phyloP scores from a whole-genome alignment of 2,329 filamentous ascomycete species.

The Botryosphaeria dothidea region DNA sequence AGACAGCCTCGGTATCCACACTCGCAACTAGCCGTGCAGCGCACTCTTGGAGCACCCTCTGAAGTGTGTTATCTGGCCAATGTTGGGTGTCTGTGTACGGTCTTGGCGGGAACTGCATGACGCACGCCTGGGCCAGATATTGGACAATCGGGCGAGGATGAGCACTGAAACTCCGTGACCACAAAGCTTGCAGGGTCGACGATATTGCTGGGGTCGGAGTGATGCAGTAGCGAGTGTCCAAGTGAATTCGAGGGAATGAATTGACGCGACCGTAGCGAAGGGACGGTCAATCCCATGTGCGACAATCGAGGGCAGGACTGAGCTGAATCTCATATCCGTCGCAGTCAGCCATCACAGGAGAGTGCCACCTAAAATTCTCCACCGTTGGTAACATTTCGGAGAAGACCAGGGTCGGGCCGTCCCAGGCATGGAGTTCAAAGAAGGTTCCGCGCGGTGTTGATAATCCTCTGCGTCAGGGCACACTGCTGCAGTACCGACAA shows the following conservation, averaged over 20 bases:
- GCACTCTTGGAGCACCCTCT: conserved; percentile 1
- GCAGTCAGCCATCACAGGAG: background rate
- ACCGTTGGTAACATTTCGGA: background rate
- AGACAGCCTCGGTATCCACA: background rate
- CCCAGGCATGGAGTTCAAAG: background rate
- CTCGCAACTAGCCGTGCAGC: background rate
- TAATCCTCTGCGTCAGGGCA: background rate
- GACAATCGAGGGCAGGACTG: too few species aligned
- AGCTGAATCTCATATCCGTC: too few species aligned
- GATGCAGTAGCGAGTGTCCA: too few species aligned
- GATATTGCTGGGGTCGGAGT: too few species aligned
- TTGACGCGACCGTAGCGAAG: too few species aligned
- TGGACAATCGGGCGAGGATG: too few species aligned
- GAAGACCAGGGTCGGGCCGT: background rate
- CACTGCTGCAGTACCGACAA: background rate
- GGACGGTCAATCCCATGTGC: too few species aligned
- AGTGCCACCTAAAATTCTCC: background rate
- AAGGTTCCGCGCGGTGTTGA: background rate
- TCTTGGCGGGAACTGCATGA: conserved; percentile 9
- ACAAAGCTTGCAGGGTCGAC: too few species aligned
- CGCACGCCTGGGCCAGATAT: background rate
- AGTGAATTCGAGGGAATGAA: too few species aligned
- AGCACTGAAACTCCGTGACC: too few species aligned
- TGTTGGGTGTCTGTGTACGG: background rate
- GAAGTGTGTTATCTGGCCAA: background rate